Evolutionary conservation across 441 rosid species (phyloP), one percentile per base, ranked within the genome.

Genomic region (Hura crepitans): DNA sequence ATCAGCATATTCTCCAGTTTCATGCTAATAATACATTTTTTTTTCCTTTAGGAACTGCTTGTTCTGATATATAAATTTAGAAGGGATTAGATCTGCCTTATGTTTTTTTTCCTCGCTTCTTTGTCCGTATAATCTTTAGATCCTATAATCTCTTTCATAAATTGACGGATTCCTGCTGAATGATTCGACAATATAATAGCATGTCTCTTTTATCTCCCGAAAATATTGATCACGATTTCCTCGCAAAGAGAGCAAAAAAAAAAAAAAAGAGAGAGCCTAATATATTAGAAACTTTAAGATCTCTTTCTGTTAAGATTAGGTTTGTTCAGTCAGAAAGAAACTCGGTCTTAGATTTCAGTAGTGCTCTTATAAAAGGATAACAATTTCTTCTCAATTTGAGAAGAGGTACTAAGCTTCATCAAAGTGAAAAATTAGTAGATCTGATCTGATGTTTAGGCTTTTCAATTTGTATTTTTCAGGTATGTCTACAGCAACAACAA

Each of bases 381-480:
- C 12, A 9, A 12, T 42, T 42, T 42, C 14, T 9, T 11, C 46
- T 42, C 14, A 13, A 42, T 42, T 42, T 11, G 14, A 2, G 12
- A 12, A 9, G 46, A 6, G 8, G 35, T 59, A 15, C 64, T 37
- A 49, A n/a, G 25, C 10, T 70, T 5, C 25, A 47, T 47, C 22
- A 25, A 22, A 25, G 2, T 8, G 10, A 12, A 0, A 51, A 27
- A 27, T 18, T 2, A n/a, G 0, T 43, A 49, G 31, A 63, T 23
- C 43, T 23, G 51, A 31, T 5, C 68, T 69, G 66, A 71, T 75
- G 68, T 69, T 57, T 73, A 28, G 42, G n/a, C 58, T 65, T n/a
- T 35, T 75, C 51, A 68, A 47, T 76, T 58, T 37, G 12, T 71
- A 66, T 74, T 17, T 27, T 79, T 58, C 78, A 89, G 97, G 85